Base-by-base conservation (phyloP, 768 basidiomycete species). In the Leccinum disarticulatum region DNA sequence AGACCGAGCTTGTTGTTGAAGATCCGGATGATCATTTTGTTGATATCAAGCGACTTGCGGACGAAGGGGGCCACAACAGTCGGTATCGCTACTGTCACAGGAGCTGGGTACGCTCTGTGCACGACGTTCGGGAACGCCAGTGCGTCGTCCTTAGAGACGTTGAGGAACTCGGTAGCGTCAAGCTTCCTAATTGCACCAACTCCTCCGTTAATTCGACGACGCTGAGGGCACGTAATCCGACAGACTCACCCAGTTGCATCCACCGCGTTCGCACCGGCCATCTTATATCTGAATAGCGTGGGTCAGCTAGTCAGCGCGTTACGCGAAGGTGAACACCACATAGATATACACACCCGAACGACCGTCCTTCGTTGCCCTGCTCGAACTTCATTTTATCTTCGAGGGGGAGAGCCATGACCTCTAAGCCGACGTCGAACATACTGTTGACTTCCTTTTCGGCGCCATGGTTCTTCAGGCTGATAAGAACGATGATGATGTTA, bases 81-180 rank as follows among this genome's bases (percentile, higher is more conserved):
- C 14, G 75, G 69, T 79, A 89, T 87, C 25, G 76, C 76, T 3
- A 75, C 76, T 38, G 80, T 75, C 27, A 84, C 81, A 0, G 82
- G 78, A 0, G 69, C 66, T 0, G 87, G 88, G 65, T 91, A 91
- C 0, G 78, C 76, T 25, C 86, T 79, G 25, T 83, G 80, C 6
- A 76, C 77, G 22, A 79, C 73, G 0, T 69, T 61, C 0, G 88
- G 88, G 74, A 80, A 88, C 0, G 84, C 80, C 0, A 90, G 67
- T 0, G 79, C 85, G 62, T 91, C 88, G 66, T 91, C 87, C 66
- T 87, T 87, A 0, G 87, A 76, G 33, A 89, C 70, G 64, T 88
- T 88, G 59, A 89, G 76, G 69, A 87, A 88, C 66, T 89, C 86
- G 3, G 80, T 77, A 0, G 77, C 79, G 66, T 89, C 87, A 51